Percentiles rank a stretch among this genome's conserved stretches.
phyloP scores from a whole-genome alignment of 2,329 filamentous ascomycete species.

The Cladosporium phlei region DNA sequence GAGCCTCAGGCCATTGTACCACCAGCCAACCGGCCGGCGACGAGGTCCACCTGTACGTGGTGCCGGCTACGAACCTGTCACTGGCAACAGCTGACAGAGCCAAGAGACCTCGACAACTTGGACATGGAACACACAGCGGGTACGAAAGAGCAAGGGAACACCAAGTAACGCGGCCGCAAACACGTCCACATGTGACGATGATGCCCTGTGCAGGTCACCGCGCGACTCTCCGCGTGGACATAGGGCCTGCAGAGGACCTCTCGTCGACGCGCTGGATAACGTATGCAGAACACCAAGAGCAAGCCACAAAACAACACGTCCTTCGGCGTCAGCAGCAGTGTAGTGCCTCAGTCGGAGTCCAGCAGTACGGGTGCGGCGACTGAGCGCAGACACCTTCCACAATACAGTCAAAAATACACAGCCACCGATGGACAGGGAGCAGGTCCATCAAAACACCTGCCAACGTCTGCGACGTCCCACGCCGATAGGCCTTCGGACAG shows the following conservation, averaged over 20 bases:
- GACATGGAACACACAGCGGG: background rate
- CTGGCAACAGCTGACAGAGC: slow-evolving; percentile 10
- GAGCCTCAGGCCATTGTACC: no score
- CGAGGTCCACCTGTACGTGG: slow-evolving; percentile 13
- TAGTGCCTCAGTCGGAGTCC: background rate
- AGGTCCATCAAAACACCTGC: no score
- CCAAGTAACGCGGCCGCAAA: background rate
- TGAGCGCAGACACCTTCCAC: background rate
- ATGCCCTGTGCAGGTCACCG: no score
- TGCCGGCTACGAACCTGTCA: slow-evolving; percentile 14
- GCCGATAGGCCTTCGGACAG: background rate
- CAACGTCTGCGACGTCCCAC: background rate
- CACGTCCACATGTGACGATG: background rate
- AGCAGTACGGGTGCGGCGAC: background rate
- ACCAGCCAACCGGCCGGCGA: no score
- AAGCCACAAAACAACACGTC: background rate
- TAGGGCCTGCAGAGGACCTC: background rate
- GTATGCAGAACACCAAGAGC: background rate
- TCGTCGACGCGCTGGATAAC: background rate
- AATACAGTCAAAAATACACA: background rate
- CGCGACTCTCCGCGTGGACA: background rate
- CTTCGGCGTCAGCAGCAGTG: background rate
- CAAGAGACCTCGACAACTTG: slow-evolving; percentile 10
- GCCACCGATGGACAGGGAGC: background rate
- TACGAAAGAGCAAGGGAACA: slow-evolving; percentile 6